These are phyloP conservation scores for Kwoniella botswanensis DNA, from an alignment of 768 basidiomycete genomes.

Conservation along the genomic window DNA sequence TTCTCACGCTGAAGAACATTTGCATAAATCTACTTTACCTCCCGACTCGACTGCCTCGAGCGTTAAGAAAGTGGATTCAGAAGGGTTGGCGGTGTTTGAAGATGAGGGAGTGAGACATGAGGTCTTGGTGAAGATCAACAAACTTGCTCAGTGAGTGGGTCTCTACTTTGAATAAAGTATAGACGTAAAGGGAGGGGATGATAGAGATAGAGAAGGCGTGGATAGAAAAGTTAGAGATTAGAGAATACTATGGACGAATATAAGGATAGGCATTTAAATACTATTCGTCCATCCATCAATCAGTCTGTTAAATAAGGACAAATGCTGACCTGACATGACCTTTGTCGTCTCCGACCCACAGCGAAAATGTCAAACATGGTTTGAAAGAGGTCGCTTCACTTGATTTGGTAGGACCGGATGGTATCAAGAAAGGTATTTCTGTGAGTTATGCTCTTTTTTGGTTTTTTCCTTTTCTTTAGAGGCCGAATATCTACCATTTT, in stretches of 20 bases:
- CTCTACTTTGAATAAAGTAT: too few species aligned
- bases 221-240: too few species aligned
- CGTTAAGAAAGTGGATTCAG: slow-evolving; percentile 43
- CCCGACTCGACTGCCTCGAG: slow-evolving; percentile 31
- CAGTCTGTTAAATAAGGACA: too few species aligned
- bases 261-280: too few species aligned
- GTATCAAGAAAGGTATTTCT: slow-evolving; percentile 46
- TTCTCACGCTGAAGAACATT: slow-evolving; percentile 37
- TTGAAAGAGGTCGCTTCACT: slow-evolving; percentile 50
- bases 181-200: too few species aligned
- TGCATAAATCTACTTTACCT: slow-evolving; percentile 29
- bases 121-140: slow-evolving; percentile 54
- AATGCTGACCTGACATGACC: too few species aligned
- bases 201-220: too few species aligned
- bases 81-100: slow-evolving; percentile 49
- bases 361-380: slow-evolving; percentile 53
- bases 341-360: too few species aligned
- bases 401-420: slow-evolving; percentile 43
- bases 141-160: slow-evolving; percentile 47
- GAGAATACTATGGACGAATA: too few species aligned
- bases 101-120: slow-evolving; percentile 47
- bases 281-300: too few species aligned
- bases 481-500: too few species aligned
- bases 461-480: too few species aligned
- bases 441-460: slow-evolving; percentile 33